Evolutionary conservation across 768 basidiomycete genomes (phyloP), one percentile per base, ranked within the genome.

Genomic region (Lentinula guzmanii): DNA sequence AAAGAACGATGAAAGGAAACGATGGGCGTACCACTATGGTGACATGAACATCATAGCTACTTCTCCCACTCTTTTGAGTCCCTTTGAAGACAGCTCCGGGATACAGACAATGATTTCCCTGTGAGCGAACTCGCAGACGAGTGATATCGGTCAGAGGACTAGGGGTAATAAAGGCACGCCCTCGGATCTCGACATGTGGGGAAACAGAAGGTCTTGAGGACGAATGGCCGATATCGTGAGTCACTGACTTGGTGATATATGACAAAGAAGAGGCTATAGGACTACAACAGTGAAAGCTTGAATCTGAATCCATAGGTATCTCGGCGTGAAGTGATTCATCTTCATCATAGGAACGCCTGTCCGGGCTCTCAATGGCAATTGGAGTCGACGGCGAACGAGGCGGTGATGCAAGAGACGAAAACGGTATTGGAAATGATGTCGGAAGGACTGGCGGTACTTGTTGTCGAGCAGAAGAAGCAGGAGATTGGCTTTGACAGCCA

Each of bases 31-130:
- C 93, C 71, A 93, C 85, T 58, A 98, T 90, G 61, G 89, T 90
- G 61, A 98, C 93, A 68, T 86, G 89, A 45, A 98, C 96, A 64
- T 96, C 93, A 78, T 98, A 98, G 69, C 89, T 91, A 71, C 91
- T 95, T 66, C 93, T 82, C 3, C 95, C 96, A 64, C 89, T 91
- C 76, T 94, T 93, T 76, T 98, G 96, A 0, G 92, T 94, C 2
- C 96, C 96, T 62, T 86, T 81, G 72, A 95, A 98, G 15, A 83
- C 80, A 43, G 93, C 89, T 2, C 96, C 96, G 34, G 95, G 90
- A 73, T 95, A 92, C 9, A 93, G 79, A 70, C 89, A 91, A 65
- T 89, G 85, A 69, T 90, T 88, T 11, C 81, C 82, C 65, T 85
- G 85, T 18, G 87, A 81, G 52, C 87, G 83, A 41, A 91, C 82